A percentile compares a stretch with the other conserved stretches of the same genome.
Evolutionary conservation across 225 moss, liverwort and hornwort species (phyloP).

Genomic region (Polytrichum commune): DNA sequence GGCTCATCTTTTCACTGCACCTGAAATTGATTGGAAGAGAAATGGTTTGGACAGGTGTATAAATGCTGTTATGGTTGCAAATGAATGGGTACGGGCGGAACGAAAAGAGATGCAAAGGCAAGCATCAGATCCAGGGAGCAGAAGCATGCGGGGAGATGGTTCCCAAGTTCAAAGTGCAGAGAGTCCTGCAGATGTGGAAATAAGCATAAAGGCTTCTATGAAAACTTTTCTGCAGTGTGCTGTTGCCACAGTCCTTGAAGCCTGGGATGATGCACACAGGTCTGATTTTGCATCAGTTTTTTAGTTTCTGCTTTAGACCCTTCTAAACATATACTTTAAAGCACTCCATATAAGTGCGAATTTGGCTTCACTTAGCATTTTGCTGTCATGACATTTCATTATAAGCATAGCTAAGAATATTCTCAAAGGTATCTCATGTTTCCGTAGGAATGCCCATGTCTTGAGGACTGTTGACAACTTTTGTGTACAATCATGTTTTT

Average conservation of each 20-base stretch:
- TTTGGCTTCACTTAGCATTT: too few relatives aligned
- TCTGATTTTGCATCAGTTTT: conserved; percentile 15
- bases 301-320: too few relatives aligned
- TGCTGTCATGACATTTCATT: too few relatives aligned
- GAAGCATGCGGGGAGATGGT: conserved; percentile 51
- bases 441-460: too few relatives aligned
- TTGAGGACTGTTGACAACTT: too few relatives aligned
- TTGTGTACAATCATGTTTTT: too few relatives aligned
- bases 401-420: too few relatives aligned
- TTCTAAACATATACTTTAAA: too few relatives aligned
- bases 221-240: conserved; percentile 89
- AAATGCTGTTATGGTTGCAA: conserved; percentile 78
- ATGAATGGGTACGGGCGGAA: conserved; percentile 76
- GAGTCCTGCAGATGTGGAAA: conserved; percentile 67
- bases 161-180: conserved; percentile 39
- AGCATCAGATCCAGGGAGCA: conserved; percentile 34
- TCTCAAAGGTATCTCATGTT: too few relatives aligned
- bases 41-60: conserved; percentile 57
- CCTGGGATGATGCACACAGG: conserved; percentile 74
- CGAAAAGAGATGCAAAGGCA: conserved; percentile 61
- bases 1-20: too few relatives aligned
- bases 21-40: background rate
- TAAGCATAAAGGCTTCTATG: conserved; percentile 72
- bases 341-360: too few relatives aligned
- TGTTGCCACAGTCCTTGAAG: conserved; percentile 80